Evolutionary conservation across 306 rosid species (phyloP).

Genomic region (Corylus americana): DNA sequence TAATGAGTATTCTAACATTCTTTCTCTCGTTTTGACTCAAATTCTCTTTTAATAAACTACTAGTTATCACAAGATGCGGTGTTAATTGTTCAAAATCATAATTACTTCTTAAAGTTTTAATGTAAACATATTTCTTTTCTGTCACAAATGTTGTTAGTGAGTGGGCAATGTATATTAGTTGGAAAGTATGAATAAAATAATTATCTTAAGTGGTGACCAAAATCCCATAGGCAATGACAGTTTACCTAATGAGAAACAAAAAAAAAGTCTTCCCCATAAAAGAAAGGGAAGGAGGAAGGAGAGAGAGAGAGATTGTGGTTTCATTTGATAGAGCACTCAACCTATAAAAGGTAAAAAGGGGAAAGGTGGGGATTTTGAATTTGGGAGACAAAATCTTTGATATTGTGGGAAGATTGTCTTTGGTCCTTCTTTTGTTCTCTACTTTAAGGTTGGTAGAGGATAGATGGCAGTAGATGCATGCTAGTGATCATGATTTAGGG

Average conservation of each 20-base stretch:
- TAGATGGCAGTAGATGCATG: slow-evolving; percentile 43
- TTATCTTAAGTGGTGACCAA: background rate
- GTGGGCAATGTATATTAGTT: background rate
- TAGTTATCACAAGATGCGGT: too few species aligned
- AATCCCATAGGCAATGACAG: slow-evolving; percentile 16
- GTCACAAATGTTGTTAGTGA: too few species aligned
- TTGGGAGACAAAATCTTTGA: slow-evolving; percentile 77
- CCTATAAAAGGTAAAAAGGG: slow-evolving; percentile 41
- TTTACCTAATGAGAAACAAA: slow-evolving; percentile 10
- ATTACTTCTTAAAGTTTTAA: too few species aligned
- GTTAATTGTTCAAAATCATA: too few species aligned
- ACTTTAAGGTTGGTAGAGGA: slow-evolving; percentile 46
- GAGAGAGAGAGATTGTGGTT: slow-evolving; percentile 19
- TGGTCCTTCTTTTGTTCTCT: slow-evolving; percentile 33
- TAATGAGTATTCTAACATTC: too few species aligned
- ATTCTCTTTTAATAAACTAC: too few species aligned
- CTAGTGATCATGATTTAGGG: slow-evolving; percentile 51
- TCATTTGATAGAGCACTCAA: slow-evolving; percentile 51
- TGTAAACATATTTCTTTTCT: too few species aligned
- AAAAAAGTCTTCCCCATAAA: slow-evolving; percentile 31
- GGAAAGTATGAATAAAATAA: background rate
- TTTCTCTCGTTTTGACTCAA: too few species aligned
- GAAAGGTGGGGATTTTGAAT: slow-evolving; percentile 60
- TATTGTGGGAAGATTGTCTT: slow-evolving; percentile 65
- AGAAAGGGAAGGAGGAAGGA: slow-evolving; percentile 13